Evolutionary conservation across 2,329 filamentous ascomycete genomes (phyloP).

Genomic region (Diaporthe citriasiana): DNA sequence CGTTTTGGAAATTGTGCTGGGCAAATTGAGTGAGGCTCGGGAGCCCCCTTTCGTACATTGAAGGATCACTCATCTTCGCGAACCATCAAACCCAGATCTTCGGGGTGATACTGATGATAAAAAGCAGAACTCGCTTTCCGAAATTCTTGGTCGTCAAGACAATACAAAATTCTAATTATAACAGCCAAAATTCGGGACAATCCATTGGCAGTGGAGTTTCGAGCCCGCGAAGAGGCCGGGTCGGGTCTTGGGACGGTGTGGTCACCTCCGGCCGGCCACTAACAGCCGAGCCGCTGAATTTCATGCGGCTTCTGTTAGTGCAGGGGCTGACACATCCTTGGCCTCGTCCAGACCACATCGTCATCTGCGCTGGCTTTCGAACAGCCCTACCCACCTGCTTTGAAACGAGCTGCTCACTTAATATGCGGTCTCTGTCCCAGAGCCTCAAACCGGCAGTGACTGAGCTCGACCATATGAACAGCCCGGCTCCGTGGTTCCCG

Average conservation of each 20-base stretch:
- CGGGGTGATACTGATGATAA: constrained; percentile 28
- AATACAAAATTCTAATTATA: constrained; percentile 36
- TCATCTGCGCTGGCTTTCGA: constrained; percentile 31
- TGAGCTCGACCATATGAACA: constrained; percentile 22
- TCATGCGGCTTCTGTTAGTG: constrained; percentile 21
- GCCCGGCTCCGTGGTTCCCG: constrained; percentile 36
- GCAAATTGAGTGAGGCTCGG: constrained; percentile 14
- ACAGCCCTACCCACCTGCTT: constrained; percentile 25
- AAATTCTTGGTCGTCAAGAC: not conserved
- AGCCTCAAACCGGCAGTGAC: constrained; percentile 19
- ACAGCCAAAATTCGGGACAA: not conserved
- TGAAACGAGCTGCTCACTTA: constrained; percentile 37
- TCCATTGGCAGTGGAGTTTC: constrained; percentile 38
- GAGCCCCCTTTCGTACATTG: constrained; percentile 16
- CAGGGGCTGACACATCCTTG: constrained; percentile 20
- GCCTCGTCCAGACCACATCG: constrained; percentile 10
- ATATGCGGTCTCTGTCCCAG: not conserved
- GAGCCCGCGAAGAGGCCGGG: constrained; percentile 26
- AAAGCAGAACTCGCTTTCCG: not conserved
- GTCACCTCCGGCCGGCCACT: constrained; percentile 14
- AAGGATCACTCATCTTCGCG: constrained; percentile 13
- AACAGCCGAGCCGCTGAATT: not conserved
- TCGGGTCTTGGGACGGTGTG: constrained; percentile 32
- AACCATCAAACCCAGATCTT: not conserved
- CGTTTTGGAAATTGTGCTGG: not conserved